Percentiles rank a stretch among this genome's conserved stretches.
These are phyloP conservation scores for Laburnicola sp. DNA, from an alignment of 2,329 filamentous ascomycete genomes.

Conservation along the genomic window DNA sequence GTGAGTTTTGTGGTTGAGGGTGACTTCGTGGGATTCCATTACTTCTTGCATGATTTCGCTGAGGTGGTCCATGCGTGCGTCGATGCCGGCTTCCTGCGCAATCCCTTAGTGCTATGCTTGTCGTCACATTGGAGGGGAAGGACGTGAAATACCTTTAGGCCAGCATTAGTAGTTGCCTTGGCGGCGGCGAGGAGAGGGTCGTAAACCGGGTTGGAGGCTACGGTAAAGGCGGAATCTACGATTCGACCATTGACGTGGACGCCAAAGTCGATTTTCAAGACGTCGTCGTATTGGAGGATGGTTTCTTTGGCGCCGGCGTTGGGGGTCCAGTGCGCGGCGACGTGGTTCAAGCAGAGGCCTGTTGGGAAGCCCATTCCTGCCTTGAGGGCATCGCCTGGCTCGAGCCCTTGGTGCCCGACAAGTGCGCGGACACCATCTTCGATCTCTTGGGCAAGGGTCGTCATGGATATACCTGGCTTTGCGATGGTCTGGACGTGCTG, in stretches of 20 bases:
- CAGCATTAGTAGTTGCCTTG: slow-evolving; percentile 70
- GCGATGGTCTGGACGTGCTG: slow-evolving; percentile 77
- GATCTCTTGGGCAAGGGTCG: slow-evolving; percentile 78
- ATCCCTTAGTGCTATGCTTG: slow-evolving; percentile 7
- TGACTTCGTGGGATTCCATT: slow-evolving; percentile 90
- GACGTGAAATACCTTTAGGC: slow-evolving; percentile 62
- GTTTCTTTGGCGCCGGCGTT: slow-evolving; percentile 83
- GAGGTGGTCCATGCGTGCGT: slow-evolving; percentile 83
- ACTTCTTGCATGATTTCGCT: slow-evolving; percentile 83
- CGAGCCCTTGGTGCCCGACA: slow-evolving; percentile 72
- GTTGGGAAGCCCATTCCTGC: slow-evolving; percentile 86
- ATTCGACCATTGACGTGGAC: slow-evolving; percentile 71
- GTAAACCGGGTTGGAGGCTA: slow-evolving; percentile 68
- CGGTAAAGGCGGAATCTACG: slow-evolving; percentile 71
- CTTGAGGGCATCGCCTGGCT: slow-evolving; percentile 74
- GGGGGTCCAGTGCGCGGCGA: slow-evolving; percentile 82
- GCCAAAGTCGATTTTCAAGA: slow-evolving; percentile 74
- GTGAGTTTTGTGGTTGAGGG: slow-evolving; percentile 73
- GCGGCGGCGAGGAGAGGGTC: slow-evolving; percentile 67
- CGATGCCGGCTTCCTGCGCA: slow-evolving; percentile 77
- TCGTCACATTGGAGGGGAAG: no score
- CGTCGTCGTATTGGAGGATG: slow-evolving; percentile 70
- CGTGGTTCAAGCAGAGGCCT: slow-evolving; percentile 78
- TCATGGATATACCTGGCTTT: slow-evolving; percentile 76
- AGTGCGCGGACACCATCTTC: slow-evolving; percentile 77